Evolutionary conservation across 176 grass and related monocot genomes (phyloP).

Genomic region (Canna indica): DNA sequence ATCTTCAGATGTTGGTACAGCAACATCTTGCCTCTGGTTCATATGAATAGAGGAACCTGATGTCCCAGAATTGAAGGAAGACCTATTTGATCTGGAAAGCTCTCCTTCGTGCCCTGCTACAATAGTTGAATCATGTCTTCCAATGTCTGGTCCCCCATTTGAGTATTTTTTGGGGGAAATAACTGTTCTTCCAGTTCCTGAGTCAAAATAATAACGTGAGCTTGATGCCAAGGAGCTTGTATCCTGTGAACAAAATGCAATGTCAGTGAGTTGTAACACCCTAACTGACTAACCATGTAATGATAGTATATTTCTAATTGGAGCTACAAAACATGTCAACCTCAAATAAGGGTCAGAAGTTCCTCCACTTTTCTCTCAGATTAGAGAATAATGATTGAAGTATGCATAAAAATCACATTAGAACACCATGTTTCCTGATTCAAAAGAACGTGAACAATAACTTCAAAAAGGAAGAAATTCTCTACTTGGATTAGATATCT

Average conservation of each 20-base stretch:
- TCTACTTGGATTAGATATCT: no score
- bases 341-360: background rate
- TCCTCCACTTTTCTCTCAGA: background rate
- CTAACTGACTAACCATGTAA: background rate
- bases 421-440: no score
- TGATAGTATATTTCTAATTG: background rate
- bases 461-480: no score
- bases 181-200: slow-evolving; percentile 45
- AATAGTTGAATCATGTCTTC: slow-evolving; percentile 42
- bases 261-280: background rate
- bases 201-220: slow-evolving; percentile 76
- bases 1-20: slow-evolving; percentile 35
- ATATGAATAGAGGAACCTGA: slow-evolving; percentile 34
- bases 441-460: no score
- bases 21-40: slow-evolving; percentile 27
- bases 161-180: slow-evolving; percentile 45
- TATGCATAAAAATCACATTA: background rate
- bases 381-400: no score
- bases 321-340: background rate
- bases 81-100: slow-evolving; percentile 39
- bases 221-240: slow-evolving; percentile 50
- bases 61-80: slow-evolving; percentile 44
- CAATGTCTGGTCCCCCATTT: slow-evolving; percentile 28
- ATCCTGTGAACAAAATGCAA: slow-evolving; percentile 37
- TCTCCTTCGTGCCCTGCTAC: slow-evolving; percentile 29